Evolutionary conservation across 805 yeast genomes (phyloP), one percentile per base, ranked within the genome.

Genomic region (Pichia exigua): DNA sequence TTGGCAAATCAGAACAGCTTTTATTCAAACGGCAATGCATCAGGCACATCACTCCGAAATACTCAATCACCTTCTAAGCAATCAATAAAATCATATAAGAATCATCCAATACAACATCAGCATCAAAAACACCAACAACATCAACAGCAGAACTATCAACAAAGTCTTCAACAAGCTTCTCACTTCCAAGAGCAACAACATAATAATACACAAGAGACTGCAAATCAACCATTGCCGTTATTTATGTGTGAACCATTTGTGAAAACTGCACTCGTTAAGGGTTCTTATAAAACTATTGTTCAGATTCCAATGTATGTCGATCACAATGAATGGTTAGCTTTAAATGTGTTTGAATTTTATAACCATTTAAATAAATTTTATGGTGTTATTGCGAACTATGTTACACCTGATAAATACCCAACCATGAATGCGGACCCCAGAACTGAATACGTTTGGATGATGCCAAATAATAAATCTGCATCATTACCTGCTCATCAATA

Each of bases 341-440:
- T 94, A 51, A 94, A 90, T 65, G 82, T 88, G 8, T 91, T 91
- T 67, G 99, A 94, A 68, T 79, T 88, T 58, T 89, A 84, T 71
- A 85, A 86, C 47, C 89, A 88, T 62, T 69, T 94, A 52, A 85
- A 87, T 59, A 94, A 87, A 63, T 90, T 92, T 61, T 90, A 88
- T 65, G 95, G 94, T 1, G 86, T 90, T n/a, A 78, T 94, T 44
- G 78, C 90, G 2, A 98, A 92, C 59, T 90, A 87, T 60, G 88
- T 92, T 42, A 89, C 96, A 2, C 91, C 96, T 0, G 95, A 87
- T 60, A 78, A 83, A 28, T 88, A 83, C 61, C 96, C 96, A 13
- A 84, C 92, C 1, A 94, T 94, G 99, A 89, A 82, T 60, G 99
- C 98, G 0, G 99, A 97, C 4, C 89, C 96, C 2, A 83, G 83